Evolutionary conservation across 768 basidiomycete genomes (phyloP), one percentile per base, ranked within the genome.

Genomic region (Boletus reticulatus): DNA sequence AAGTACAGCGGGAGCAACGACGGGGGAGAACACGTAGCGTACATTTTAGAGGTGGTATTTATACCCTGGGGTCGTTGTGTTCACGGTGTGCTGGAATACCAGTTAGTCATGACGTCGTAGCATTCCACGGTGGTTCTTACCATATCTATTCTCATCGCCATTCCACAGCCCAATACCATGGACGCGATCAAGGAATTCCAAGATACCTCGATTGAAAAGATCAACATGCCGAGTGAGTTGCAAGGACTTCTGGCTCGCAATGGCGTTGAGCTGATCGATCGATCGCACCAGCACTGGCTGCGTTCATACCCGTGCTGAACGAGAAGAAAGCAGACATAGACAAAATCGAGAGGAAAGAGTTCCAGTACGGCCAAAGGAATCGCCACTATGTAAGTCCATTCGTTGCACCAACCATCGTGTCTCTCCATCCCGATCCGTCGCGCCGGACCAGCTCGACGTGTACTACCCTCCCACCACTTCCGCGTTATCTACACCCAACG

Each of bases 371-470:
- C 2, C 48, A 60, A 34, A 54, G 49, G 64, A 16, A 76, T 73
- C 20, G 80, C 78, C 32, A 74, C 80, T 78, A 67, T 6, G 72
- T 66, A 34, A 53, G 61, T 55, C 31, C 27, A 31, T 16, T 32
- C 4, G 24, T 41, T 36, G 24, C 11, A 17, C 37, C 12, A 4
- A 32, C 11, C 27, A 8, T 14, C 37, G 50, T 41, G 32, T 20
- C 39, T 17, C 20, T 16, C 53, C 29, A 41, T 13, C 12, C 22
- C 27, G 13, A 54, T 52, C 42, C 29, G 29, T 8, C 36, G 31
- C 4, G 20, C 11, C 11, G 13, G 29, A 12, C 47, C 57, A 89
- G 85, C 77, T 88, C 32, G 87, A 88, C 60, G 73, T 88, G 0
- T 89, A 88, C 65, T 88, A 84, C 61, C 86, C 84, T 0, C 58